phyloP scores from a whole-genome alignment of 352 stramenopile species.

The Globisporangium perplexum region DNA sequence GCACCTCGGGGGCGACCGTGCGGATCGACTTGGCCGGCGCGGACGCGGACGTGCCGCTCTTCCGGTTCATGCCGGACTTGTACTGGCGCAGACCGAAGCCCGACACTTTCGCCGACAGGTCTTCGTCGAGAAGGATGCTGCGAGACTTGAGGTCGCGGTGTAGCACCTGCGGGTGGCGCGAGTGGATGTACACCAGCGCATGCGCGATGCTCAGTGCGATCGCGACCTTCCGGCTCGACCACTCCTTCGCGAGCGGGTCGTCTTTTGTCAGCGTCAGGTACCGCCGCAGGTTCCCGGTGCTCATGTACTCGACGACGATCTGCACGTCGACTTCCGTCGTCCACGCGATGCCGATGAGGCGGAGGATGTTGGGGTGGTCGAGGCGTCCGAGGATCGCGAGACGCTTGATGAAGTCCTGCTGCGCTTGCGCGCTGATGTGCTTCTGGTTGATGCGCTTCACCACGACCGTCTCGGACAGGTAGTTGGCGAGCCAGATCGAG shows the following conservation, averaged over 20 bases:
- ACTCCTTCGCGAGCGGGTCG: slow-evolving; percentile 23
- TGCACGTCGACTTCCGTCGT: slow-evolving; percentile 41
- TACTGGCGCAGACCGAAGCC: slow-evolving; percentile 62
- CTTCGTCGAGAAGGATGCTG: slow-evolving; percentile 54
- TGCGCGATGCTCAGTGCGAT: slow-evolving; percentile 61
- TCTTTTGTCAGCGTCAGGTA: slow-evolving; percentile 33
- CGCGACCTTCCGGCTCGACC: slow-evolving; percentile 45
- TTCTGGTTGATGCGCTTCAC: slow-evolving; percentile 20
- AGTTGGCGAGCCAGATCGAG: slow-evolving; percentile 15
- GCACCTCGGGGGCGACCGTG: slow-evolving; percentile 61
- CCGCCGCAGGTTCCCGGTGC: slow-evolving; percentile 48
- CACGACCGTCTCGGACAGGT: slow-evolving; percentile 11
- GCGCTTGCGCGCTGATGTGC: slow-evolving; percentile 14
- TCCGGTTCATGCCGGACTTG: slow-evolving; percentile 8
- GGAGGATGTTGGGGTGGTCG: slow-evolving; percentile 71
- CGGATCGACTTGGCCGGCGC: slow-evolving; percentile 50
- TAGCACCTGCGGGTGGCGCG: slow-evolving; percentile 41
- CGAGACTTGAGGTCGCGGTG: slow-evolving; percentile 70
- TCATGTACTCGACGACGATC: slow-evolving; percentile 74
- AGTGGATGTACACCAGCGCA: slow-evolving; percentile 63
- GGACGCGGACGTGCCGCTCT: slow-evolving; percentile 15
- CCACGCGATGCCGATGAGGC: slow-evolving; percentile 78
- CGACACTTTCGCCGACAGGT: slow-evolving; percentile 54
- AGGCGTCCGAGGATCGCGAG: slow-evolving; percentile 59
- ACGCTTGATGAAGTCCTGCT: slow-evolving; percentile 47